A percentile compares a stretch with the other conserved stretches of the same genome.
Evolutionary conservation across 768 basidiomycete species (phyloP).

Genomic region (Ramaria rubella): DNA sequence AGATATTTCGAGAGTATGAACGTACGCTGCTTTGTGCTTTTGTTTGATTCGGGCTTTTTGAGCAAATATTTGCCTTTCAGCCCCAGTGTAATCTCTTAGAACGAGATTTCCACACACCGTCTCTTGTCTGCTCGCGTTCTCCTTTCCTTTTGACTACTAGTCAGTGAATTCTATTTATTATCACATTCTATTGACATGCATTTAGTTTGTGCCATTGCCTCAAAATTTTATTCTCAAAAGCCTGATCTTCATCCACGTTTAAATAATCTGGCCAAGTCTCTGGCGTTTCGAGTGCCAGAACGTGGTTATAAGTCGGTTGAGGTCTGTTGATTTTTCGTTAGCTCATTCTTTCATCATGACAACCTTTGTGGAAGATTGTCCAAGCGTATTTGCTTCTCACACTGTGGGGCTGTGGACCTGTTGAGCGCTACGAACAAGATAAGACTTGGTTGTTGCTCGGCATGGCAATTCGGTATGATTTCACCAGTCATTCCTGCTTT

Average conservation of each 20-base stretch:
- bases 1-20: conserved; percentile 76
- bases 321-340: conserved; percentile 11
- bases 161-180: conserved; percentile 30
- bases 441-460: conserved; percentile 87
- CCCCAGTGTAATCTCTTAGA: conserved; percentile 79
- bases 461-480: conserved; percentile 69
- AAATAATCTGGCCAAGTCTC: conserved; percentile 75
- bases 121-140: conserved; percentile 87
- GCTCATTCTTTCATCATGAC: not conserved
- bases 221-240: conserved; percentile 78
- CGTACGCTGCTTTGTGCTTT: conserved; percentile 37
- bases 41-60: conserved; percentile 9
- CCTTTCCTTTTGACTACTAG: conserved; percentile 94
- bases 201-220: conserved; percentile 89
- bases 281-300: conserved; percentile 83
- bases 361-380: conserved; percentile 50
- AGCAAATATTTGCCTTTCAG: conserved; percentile 30
- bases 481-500: not conserved
- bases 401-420: conserved; percentile 89
- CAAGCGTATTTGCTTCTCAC: conserved; percentile 90
- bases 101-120: conserved; percentile 86
- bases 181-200: not conserved
- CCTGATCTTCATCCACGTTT: conserved; percentile 77
- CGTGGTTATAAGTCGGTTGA: conserved; percentile 89
- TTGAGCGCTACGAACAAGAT: conserved; percentile 95